These are phyloP conservation scores for Acrodontium crateriforme DNA, from an alignment of 2,329 filamentous ascomycete species.

Conservation along the genomic window DNA sequence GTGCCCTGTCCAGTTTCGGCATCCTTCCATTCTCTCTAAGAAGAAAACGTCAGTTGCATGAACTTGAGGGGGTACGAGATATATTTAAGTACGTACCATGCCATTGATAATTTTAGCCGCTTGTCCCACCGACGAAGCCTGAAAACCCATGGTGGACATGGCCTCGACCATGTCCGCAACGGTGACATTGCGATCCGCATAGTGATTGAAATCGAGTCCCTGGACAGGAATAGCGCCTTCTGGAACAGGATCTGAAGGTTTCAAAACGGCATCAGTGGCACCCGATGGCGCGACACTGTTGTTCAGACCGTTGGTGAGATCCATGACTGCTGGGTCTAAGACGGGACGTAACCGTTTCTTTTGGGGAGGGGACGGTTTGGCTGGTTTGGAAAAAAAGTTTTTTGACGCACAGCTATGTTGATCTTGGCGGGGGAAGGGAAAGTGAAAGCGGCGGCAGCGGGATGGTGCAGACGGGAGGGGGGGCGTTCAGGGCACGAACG, in stretches of 20 bases:
- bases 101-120: conserved; percentile 86
- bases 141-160: conserved; percentile 78
- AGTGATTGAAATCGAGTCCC: conserved; percentile 83
- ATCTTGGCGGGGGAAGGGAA: too few species aligned
- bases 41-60: conserved; percentile 2
- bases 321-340: conserved; percentile 9
- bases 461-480: too few species aligned
- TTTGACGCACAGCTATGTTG: too few species aligned
- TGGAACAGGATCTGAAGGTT: conserved; percentile 70
- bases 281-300: conserved; percentile 29
- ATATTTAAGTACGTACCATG: conserved; percentile 52
- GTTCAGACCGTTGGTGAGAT: conserved; percentile 5
- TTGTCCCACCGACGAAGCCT: conserved; percentile 67
- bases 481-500: too few species aligned
- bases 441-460: too few species aligned
- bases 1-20: conserved; percentile 65
- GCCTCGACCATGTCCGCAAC: conserved; percentile 70
- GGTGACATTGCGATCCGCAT: conserved; percentile 61
- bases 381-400: too few species aligned
- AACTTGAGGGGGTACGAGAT: conserved; percentile 1
- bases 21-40: conserved; percentile 64
- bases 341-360: too few species aligned
- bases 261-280: conserved; percentile 66
- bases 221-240: conserved; percentile 65
- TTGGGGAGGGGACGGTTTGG: too few species aligned